Conservation (phyloP, 495 filamentous ascomycete species). For the Penicillium nucicola region DNA sequence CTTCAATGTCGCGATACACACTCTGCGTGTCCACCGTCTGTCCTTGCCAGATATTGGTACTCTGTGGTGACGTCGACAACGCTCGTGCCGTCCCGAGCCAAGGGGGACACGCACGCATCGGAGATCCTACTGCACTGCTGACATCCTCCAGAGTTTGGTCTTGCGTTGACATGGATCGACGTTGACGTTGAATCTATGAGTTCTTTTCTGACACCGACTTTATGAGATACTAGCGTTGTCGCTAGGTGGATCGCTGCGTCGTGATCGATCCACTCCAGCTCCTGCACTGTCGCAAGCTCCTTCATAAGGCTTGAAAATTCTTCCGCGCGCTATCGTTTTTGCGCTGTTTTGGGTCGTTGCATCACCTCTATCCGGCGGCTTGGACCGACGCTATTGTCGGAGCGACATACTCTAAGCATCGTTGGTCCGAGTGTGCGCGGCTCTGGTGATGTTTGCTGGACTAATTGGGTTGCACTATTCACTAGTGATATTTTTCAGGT, state of each 20-base stretch:
- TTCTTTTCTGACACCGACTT: not conserved
- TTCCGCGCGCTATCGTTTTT: not conserved
- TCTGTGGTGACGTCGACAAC: not conserved
- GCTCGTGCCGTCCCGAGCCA: not conserved
- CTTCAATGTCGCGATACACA: too few relatives aligned
- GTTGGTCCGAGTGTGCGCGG: not conserved
- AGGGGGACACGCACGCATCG: not conserved
- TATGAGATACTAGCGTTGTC: not conserved
- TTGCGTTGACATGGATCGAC: conserved; percentile 3
- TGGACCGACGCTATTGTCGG: not conserved
- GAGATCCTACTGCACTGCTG: not conserved
- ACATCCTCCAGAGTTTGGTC: not conserved
- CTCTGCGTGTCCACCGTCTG: not conserved
- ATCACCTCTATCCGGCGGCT: too few relatives aligned
- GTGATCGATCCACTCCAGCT: conserved; percentile 1
- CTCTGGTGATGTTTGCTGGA: not conserved
- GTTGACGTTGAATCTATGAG: not conserved
- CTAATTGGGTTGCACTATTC: not conserved
- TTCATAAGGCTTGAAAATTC: not conserved
- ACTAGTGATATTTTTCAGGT: too few relatives aligned
- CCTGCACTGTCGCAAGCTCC: conserved; percentile 2
- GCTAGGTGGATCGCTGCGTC: not conserved
- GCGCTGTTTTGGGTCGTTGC: too few relatives aligned
- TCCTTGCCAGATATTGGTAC: not conserved
- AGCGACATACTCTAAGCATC: not conserved